These are phyloP conservation scores for Monosporozyma unispora DNA, from an alignment of 805 yeast species.

Conservation along the genomic window DNA sequence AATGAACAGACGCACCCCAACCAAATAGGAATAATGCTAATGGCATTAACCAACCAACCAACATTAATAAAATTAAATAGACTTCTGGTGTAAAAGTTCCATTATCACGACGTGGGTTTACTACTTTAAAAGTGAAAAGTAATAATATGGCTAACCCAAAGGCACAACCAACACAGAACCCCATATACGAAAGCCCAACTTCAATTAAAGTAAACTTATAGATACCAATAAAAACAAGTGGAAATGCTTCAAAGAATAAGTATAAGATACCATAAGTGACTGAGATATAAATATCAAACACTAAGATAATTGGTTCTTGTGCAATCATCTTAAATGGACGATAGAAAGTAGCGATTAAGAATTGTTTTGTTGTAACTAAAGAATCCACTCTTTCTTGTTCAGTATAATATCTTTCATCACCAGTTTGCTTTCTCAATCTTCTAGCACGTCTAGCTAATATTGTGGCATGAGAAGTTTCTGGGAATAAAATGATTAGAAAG, in stretches of 20 bases:
- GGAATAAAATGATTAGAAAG: conserved; percentile 34
- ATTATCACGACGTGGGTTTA: conserved; percentile 21
- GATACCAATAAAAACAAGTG: conserved; percentile 40
- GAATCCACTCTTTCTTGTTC: conserved; percentile 32
- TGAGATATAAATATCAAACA: conserved; percentile 43
- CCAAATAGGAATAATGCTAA: conserved; percentile 39
- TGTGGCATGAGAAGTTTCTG: conserved; percentile 42
- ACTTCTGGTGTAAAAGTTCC: conserved; percentile 34
- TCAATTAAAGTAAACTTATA: conserved; percentile 41
- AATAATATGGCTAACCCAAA: conserved; percentile 31
- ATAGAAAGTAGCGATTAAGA: conserved; percentile 32
- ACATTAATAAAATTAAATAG: conserved; percentile 33
- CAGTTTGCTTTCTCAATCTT: conserved; percentile 41
- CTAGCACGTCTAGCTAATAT: conserved; percentile 38
- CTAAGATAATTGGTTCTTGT: conserved; percentile 46
- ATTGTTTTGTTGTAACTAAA: conserved; percentile 12
- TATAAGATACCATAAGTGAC: conserved; percentile 44
- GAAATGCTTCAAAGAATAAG: conserved; percentile 53
- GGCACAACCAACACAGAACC: conserved; percentile 36
- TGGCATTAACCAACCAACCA: conserved; percentile 37
- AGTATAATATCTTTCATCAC: conserved; percentile 35
- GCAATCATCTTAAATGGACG: conserved; percentile 42
- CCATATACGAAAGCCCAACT: conserved; percentile 38
- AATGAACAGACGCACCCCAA: conserved; percentile 42
- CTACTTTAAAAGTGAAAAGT: conserved; percentile 18